Evolutionary conservation across 441 rosid species (phyloP).

Genomic region (Biscutella auriculata): DNA sequence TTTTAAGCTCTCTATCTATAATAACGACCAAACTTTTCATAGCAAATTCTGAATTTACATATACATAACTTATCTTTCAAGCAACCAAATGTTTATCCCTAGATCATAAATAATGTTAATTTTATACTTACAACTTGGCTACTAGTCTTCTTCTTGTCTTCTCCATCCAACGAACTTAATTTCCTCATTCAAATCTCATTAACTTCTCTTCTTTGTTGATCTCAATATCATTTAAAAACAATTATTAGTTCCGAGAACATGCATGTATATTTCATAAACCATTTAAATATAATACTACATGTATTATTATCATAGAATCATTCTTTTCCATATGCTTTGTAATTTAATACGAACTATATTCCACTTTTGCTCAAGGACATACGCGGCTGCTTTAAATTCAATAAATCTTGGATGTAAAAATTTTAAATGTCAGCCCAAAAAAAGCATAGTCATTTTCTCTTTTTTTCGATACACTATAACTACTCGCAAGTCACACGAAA

Average conservation of each 20-base stretch:
- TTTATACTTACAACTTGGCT: conserved; percentile 21
- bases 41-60: conserved; percentile 10
- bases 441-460: conserved; percentile 10
- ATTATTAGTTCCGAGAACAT: conserved; percentile 20
- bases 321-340: conserved; percentile 11
- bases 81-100: conserved; percentile 17
- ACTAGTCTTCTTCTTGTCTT: conserved; percentile 8
- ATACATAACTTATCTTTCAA: conserved; percentile 19
- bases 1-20: background rate
- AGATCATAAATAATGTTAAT: conserved; percentile 9
- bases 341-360: conserved; percentile 19
- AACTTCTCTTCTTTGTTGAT: conserved; percentile 7
- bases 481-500: conserved; percentile 9
- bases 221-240: conserved; percentile 13
- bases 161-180: conserved; percentile 10
- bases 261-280: background rate
- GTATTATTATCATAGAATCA: background rate
- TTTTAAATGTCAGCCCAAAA: conserved; percentile 11
- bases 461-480: conserved; percentile 20
- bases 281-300: background rate
- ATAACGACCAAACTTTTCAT: conserved; percentile 10
- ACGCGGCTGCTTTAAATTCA: conserved; percentile 10
- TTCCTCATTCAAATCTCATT: conserved; percentile 3
- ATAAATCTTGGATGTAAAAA: conserved; percentile 16
- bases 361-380: conserved; percentile 1